Base-by-base conservation (phyloP, 2,329 filamentous ascomycete species). In the Penicillium sp. region DNA sequence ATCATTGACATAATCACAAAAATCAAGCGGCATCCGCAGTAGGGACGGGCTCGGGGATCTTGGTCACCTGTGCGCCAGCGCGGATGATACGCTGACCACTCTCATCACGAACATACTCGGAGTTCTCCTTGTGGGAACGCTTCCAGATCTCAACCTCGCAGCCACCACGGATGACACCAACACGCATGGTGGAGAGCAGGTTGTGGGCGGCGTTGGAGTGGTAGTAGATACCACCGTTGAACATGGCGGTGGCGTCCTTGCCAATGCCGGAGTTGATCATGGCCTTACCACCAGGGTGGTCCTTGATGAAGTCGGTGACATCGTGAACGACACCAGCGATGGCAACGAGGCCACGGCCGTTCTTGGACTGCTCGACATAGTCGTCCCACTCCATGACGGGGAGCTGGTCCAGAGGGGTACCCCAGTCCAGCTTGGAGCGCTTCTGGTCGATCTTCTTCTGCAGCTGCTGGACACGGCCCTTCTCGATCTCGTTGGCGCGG, bases 141-240 rank as follows among this genome's bases (percentile, higher is more conserved):
- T 94, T 94, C 91, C 91, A 95, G 76, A 94, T 92, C 81, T 95
- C 91, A 24, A 95, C 91, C 74, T 94, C 91, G 72, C 89, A 91
- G 39, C 91, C 91, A 61, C 91, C 91, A 48, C 90, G 89, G 60
- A 95, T 88, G 45, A 95, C 90, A 75, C 90, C 91, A 13, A 94
- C 87, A 64, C 91, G 84, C 90, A 94, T 94, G 63, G 90, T 94
- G 7, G 89, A 92, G 60, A 95, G 83, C 57, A 94, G 77, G 78
- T 95, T 95, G 82, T 95, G 91, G 31, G 91, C 91, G 52, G 90
- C 91, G 77, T 95, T 95, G 72, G 88, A 91, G 81, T 95, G 91
- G 73, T 88, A 84, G 80, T 95, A 95, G 58, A 95, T 89, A 77
- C 91, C 91, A 62, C 91, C 91, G 75, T 95, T 95, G 84, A 95